Percentiles rank a stretch among this genome's conserved stretches.
These are phyloP conservation scores for Ophiobolus disseminans DNA, from an alignment of 2,329 filamentous ascomycete genomes.

Conservation along the genomic window DNA sequence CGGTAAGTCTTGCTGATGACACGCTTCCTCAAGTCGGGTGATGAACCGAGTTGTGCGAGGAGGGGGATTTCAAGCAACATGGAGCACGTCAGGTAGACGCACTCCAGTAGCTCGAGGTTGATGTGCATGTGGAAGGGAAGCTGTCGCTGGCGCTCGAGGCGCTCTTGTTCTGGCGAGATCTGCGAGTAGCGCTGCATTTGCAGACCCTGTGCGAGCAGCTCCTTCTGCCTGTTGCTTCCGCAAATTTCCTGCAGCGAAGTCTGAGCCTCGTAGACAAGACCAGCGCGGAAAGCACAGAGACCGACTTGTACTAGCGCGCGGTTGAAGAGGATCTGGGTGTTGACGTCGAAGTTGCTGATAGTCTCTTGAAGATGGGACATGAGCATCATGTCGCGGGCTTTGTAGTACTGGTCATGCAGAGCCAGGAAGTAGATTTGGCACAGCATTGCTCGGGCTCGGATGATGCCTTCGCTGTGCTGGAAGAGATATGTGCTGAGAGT, in stretches of 20 bases:
- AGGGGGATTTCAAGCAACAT: conserved; percentile 99
- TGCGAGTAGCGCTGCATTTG: conserved; percentile 98
- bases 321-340: conserved; percentile 98
- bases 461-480: conserved; percentile 91
- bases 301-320: conserved; percentile 96
- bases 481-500: conserved; percentile 95
- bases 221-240: conserved; percentile 96
- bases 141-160: conserved; percentile 94
- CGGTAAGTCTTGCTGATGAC: conserved; percentile 99
- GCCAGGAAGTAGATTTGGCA: conserved; percentile 99
- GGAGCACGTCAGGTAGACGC: conserved; percentile 97
- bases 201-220: conserved; percentile 94
- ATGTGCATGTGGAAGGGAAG: conserved; percentile 99
- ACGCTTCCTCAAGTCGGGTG: conserved; percentile 95
- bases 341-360: conserved; percentile 94
- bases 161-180: conserved; percentile 96
- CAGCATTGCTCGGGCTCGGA: conserved; percentile 94
- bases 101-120: conserved; percentile 97
- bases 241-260: conserved; percentile 98
- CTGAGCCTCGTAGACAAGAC: conserved; percentile 95
- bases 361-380: conserved; percentile 99
- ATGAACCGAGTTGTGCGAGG: conserved; percentile 93
- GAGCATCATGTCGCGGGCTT: conserved; percentile 97
- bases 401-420: conserved; percentile 97
- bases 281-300: conserved; percentile 96